Evolutionary conservation across 352 stramenopile species (phyloP), one percentile per base, ranked within the genome.

Genomic region (Globisporangium cystogenes): DNA sequence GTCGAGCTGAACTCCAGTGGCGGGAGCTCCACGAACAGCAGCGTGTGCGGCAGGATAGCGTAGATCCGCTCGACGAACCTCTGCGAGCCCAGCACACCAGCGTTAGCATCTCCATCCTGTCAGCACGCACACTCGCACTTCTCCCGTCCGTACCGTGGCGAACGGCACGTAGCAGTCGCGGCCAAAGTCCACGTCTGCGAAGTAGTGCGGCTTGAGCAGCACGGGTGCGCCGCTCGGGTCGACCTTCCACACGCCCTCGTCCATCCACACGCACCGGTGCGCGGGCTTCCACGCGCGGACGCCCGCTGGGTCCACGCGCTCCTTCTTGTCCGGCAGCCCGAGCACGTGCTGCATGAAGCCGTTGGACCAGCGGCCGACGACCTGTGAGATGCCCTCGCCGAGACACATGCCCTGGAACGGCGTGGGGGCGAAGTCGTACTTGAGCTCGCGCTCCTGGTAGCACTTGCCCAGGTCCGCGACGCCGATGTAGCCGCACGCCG

Each of bases 121-220:
- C 31, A 21, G 24, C 8, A 48, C 3, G 12, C 40, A 16, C n/a
- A n/a, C n/a, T n/a, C n/a, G n/a, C n/a, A n/a, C n/a, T n/a, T n/a
- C n/a, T 16, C 23, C n/a, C 18, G 36, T 27, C 16, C 61, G 36
- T 68, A 86, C 74, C 60, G 65, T 56, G 16, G 81, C 78, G 45
- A 96, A 96, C 14, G 85, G 82, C 10, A 93, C 67, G 56, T 91
- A 94, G 56, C 67, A 94, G 45, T 96, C 84, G n/a, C 55, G 64
- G 7, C 77, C 83, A 60, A 94, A 94, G 55, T 83, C 60, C 7
- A 86, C 72, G 16, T 59, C 55, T 0, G 78, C 71, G 62, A 96
- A 96, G 55, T 95, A 73, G 42, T 87, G 54, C 14, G 72, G 74
- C 47, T 67, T 48, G 43, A 91, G 68, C 45, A 95, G 61, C 42